Evolutionary conservation across 345 rosid genomes (phyloP), one percentile per base, ranked within the genome.

Genomic region (Zanthoxylum bungeanum): DNA sequence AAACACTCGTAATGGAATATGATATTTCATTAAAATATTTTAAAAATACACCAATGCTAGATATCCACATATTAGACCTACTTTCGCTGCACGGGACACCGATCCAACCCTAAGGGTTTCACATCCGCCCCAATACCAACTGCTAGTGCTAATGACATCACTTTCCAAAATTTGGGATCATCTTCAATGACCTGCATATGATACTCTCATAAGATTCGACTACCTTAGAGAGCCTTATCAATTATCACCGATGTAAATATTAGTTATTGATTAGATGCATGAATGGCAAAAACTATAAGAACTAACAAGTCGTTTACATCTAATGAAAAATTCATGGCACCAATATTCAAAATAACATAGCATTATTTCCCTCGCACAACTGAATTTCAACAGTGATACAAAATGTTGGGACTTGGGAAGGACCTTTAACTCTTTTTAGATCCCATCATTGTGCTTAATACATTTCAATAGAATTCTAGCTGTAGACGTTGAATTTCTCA

Each of bases 91-190:
- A n/a, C n/a, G n/a, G n/a, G n/a, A n/a, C n/a, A n/a, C n/a, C n/a
- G n/a, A n/a, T n/a, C n/a, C n/a, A n/a, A n/a, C n/a, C n/a, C n/a
- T n/a, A n/a, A n/a, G n/a, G n/a, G n/a, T n/a, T n/a, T n/a, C n/a
- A n/a, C n/a, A n/a, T n/a, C n/a, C n/a, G n/a, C n/a, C n/a, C n/a
- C n/a, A n/a, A n/a, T n/a, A n/a, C n/a, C 99, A 80, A 95, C 87
- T 46, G 95, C 89, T 37, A 92, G 72, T 36, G 91, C 95, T 44
- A 97, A 90, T 56, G 89, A 74, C 79, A 90, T 83, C 66, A 89
- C 88, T 76, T 86, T 93, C 98, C 98, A 94, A 72, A 89, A 94
- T 78, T 76, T 85, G 52, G 90, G 83, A 79, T 88, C 80, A 74
- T 92, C 91, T 83, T 92, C 98, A 62, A 89, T 71, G 30, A 80